phyloP scores from a whole-genome alignment of 2,329 filamentous ascomycete genomes.

The Dothidotthia symphoricarpi region DNA sequence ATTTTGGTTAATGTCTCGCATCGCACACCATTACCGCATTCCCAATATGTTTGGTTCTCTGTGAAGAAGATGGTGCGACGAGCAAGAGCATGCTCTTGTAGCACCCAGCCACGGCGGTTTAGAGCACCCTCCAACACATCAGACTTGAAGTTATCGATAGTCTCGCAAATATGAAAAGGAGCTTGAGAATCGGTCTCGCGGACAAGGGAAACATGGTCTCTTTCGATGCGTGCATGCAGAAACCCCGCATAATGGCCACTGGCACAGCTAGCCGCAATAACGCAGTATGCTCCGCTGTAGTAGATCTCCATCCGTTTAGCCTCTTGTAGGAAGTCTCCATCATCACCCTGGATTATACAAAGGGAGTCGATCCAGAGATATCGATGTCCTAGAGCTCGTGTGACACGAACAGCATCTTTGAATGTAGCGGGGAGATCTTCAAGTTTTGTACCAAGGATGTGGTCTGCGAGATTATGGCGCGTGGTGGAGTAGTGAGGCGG shows the following conservation, averaged over 20 bases:
- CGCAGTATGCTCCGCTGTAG: constrained; percentile 24
- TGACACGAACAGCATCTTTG: constrained; percentile 18
- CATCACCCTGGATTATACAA: constrained; percentile 25
- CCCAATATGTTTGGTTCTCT: constrained; percentile 24
- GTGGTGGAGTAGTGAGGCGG: neutral
- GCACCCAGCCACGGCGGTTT: constrained; percentile 24
- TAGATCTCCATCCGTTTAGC: constrained; percentile 23
- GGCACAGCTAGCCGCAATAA: constrained; percentile 20
- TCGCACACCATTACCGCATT: constrained; percentile 20
- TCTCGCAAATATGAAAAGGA: constrained; percentile 15
- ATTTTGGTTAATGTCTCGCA: constrained; percentile 18
- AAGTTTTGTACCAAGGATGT: constrained; percentile 1
- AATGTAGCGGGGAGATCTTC: constrained; percentile 17
- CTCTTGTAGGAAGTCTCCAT: constrained; percentile 22
- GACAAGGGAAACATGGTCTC: constrained; percentile 2
- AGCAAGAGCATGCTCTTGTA: constrained; percentile 28
- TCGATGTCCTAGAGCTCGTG: constrained; percentile 11
- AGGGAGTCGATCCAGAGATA: constrained; percentile 34
- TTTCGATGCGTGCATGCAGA: constrained; percentile 3
- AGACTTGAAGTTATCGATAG: constrained; percentile 20
- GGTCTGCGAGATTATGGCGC: neutral
- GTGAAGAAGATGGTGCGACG: constrained; percentile 27
- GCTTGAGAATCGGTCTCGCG: neutral
- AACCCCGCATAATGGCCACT: constrained; percentile 12
- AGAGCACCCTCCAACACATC: constrained; percentile 17